Evolutionary conservation across 129 eudicot species (phyloP).

Genomic region (Gnaphalium uliginosum): DNA sequence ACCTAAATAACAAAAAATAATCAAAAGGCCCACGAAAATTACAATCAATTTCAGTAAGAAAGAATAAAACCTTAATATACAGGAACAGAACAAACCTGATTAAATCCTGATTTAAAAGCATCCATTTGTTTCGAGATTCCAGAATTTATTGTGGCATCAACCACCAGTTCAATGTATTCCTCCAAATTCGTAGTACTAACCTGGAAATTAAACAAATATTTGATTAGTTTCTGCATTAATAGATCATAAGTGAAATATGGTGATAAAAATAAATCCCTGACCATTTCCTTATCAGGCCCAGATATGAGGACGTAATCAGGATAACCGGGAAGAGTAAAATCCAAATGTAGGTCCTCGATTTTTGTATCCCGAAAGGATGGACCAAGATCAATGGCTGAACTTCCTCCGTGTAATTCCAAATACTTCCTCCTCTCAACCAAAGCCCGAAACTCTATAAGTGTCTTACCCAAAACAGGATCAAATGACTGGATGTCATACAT

Average conservation of each 20-base stretch:
- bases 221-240: constrained; percentile 2
- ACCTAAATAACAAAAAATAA: constrained; percentile 51
- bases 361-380: constrained; percentile 50
- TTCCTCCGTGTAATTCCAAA: constrained; percentile 40
- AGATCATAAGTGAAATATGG: not conserved
- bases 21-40: not conserved
- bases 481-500: constrained; percentile 77
- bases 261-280: constrained; percentile 31
- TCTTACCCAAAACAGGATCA: constrained; percentile 78
- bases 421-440: constrained; percentile 58
- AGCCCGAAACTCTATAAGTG: constrained; percentile 81
- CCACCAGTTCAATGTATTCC: constrained; percentile 60
- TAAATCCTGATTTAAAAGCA: constrained; percentile 82
- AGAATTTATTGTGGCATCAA: constrained; percentile 68
- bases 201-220: constrained; percentile 38
- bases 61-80: not conserved
- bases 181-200: constrained; percentile 64
- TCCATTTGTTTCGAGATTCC: constrained; percentile 91
- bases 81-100: constrained; percentile 52
- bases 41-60: not conserved
- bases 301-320: constrained; percentile 63
- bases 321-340: constrained; percentile 93
- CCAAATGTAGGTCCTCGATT: constrained; percentile 83
- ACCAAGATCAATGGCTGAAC: constrained; percentile 33
- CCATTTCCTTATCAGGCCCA: constrained; percentile 54